These are phyloP conservation scores for Penicillium sp. DNA, from an alignment of 2,329 filamentous ascomycete species.

Conservation along the genomic window DNA sequence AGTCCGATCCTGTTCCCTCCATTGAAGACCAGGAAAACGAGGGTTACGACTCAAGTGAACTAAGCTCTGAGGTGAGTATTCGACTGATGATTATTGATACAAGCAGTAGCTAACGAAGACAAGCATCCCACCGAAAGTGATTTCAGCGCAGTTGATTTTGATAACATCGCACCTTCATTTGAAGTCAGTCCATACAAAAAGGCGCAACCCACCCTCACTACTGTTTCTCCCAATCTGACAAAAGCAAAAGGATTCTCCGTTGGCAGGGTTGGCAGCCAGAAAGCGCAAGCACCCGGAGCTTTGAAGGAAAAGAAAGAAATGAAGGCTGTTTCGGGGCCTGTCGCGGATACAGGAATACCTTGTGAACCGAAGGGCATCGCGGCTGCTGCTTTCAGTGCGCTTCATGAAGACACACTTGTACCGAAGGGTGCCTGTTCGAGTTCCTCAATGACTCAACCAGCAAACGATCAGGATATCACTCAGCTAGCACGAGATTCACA, in stretches of 20 bases:
- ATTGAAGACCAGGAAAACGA: background rate
- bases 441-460: background rate
- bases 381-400: background rate
- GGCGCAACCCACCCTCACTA: background rate
- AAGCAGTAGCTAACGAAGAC: background rate
- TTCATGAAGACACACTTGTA: background rate
- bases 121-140: background rate
- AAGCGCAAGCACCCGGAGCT: background rate
- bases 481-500: background rate
- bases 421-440: background rate
- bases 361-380: background rate
- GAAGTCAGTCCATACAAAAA: background rate
- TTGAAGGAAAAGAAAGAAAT: background rate
- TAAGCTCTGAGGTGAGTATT: background rate
- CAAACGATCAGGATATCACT: background rate
- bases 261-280: background rate
- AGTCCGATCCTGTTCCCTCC: background rate
- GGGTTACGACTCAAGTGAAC: background rate
- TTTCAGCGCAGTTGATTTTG: background rate
- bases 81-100: background rate
- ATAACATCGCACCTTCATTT: background rate
- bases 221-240: background rate
- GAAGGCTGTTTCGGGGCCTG: background rate
- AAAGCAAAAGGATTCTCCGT: background rate
- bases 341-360: background rate